Evolutionary conservation across 140 eudicot species (phyloP).

Genomic region (Bidens hawaiensis): DNA sequence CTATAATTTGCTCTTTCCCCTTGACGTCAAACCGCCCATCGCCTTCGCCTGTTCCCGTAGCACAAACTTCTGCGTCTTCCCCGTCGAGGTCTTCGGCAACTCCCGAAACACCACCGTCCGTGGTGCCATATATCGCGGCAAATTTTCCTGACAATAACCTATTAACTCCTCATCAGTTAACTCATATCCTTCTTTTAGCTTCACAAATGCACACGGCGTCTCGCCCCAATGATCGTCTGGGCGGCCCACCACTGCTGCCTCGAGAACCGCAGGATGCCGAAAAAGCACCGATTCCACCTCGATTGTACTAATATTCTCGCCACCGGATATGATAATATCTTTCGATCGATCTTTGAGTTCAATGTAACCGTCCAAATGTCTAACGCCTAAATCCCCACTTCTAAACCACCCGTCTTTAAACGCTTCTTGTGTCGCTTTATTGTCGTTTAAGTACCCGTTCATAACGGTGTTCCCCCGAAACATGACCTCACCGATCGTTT

Average conservation of each 20-base stretch:
- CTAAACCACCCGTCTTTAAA: constrained; percentile 44
- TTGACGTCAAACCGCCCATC: background rate
- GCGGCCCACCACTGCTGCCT: constrained; percentile 45
- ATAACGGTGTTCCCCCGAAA: constrained; percentile 44
- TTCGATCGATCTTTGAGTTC: constrained; percentile 45
- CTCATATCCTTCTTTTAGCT: constrained; percentile 18
- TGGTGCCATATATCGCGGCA: constrained; percentile 47
- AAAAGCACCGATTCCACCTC: constrained; percentile 41
- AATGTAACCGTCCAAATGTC: constrained; percentile 38
- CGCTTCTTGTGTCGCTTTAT: constrained; percentile 30
- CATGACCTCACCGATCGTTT: constrained; percentile 50
- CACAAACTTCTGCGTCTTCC: constrained; percentile 6
- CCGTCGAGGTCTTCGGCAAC: constrained; percentile 21
- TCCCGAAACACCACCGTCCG: constrained; percentile 36
- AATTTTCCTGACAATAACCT: background rate
- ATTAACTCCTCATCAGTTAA: background rate
- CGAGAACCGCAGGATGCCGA: constrained; percentile 38
- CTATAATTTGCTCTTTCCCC: background rate
- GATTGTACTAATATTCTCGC: constrained; percentile 42
- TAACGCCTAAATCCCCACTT: constrained; percentile 43
- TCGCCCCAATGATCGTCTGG: constrained; percentile 49
- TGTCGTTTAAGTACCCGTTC: constrained; percentile 37
- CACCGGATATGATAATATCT: constrained; percentile 17
- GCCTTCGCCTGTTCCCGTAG: constrained; percentile 3
- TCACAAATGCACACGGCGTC: constrained; percentile 45